Base-by-base conservation (phyloP, 2,329 filamentous ascomycete species). In the Ophiostoma quercus region DNA sequence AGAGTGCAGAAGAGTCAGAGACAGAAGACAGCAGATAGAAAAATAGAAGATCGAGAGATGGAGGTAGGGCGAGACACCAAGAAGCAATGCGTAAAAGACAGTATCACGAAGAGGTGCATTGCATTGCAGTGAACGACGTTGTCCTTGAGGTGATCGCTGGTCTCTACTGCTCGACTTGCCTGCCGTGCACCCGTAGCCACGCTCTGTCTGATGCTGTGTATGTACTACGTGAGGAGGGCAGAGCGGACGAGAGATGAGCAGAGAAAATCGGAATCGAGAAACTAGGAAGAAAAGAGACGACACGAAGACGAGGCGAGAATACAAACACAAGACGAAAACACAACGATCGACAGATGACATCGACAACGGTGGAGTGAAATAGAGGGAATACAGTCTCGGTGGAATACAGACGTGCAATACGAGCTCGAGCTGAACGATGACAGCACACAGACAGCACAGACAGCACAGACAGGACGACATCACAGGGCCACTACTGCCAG, bases 161-260 rank as follows among this genome's bases (percentile, higher is more conserved):
- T 14, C 22, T 22, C n/a, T 57, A 25, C 12, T 29, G 51, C n/a
- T 29, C 22, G 22, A 12, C 22, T 25, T 22, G n/a, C n/a, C 51
- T 57, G 51, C 51, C 51, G 51, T 57, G 51, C 4, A 57, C 51
- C 51, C 51, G 51, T 57, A 57, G 51, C 51, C 51, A 57, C 22
- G 51, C 22, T 25, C n/a, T 25, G n/a, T 57, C n/a, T 25, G 9
- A 29, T 57, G 51, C 22, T 25, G 51, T 57, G 51, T 25, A 14
- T 12, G 51, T 57, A 25, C 51, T 7, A 57, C 51, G 22, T 57
- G 51, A 57, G 51, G 22, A 11, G n/a, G n/a, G 51, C 5, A 25
- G n/a, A 25, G 51, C 5, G 12, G n/a, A 57, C n/a, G 51, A 57
- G 47, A 54, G 22, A 16, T 14, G 41, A 43, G 14, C 16, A 43